These are phyloP conservation scores for Ehretia macrophylla DNA, from an alignment of 257 asterid genomes.

Conservation along the genomic window DNA sequence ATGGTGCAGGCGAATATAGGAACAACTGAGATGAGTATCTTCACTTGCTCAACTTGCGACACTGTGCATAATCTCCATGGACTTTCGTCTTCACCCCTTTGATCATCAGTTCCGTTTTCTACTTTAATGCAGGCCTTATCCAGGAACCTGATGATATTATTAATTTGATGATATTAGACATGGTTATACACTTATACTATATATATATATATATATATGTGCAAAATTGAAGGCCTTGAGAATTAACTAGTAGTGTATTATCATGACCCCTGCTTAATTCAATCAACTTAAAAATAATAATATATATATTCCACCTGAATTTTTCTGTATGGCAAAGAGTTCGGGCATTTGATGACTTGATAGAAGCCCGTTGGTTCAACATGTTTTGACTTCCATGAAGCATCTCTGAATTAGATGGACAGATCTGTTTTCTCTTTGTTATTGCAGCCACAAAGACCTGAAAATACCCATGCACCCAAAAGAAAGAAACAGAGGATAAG, in stretches of 20 bases:
- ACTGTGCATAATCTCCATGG: slow-evolving; percentile 67
- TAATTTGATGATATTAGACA: too few species aligned
- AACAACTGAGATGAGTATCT: slow-evolving; percentile 50
- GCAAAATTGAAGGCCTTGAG: too few species aligned
- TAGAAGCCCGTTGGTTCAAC: slow-evolving; percentile 9
- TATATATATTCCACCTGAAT: slow-evolving; percentile 32
- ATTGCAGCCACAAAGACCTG: slow-evolving; percentile 71
- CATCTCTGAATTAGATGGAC: slow-evolving; percentile 60
- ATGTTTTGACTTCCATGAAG: slow-evolving; percentile 32
- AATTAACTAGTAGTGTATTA: too few species aligned
- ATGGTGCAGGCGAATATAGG: slow-evolving; percentile 74
- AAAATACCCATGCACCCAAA: not conserved
- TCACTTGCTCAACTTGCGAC: slow-evolving; percentile 69
- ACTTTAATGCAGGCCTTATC: slow-evolving; percentile 64
- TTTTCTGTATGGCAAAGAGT: slow-evolving; percentile 54
- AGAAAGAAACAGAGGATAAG: not conserved
- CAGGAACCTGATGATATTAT: slow-evolving; percentile 35
- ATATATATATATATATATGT: too few species aligned
- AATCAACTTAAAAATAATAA: too few species aligned
- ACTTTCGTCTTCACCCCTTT: slow-evolving; percentile 22
- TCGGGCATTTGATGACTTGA: slow-evolving; percentile 16
- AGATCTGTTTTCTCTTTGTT: slow-evolving; percentile 62
- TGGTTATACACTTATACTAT: too few species aligned
- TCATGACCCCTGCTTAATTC: too few species aligned
- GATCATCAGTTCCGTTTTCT: slow-evolving; percentile 16